Evolutionary conservation across 495 filamentous ascomycete species (phyloP), one percentile per base, ranked within the genome.

Genomic region (Xylaria longipes): DNA sequence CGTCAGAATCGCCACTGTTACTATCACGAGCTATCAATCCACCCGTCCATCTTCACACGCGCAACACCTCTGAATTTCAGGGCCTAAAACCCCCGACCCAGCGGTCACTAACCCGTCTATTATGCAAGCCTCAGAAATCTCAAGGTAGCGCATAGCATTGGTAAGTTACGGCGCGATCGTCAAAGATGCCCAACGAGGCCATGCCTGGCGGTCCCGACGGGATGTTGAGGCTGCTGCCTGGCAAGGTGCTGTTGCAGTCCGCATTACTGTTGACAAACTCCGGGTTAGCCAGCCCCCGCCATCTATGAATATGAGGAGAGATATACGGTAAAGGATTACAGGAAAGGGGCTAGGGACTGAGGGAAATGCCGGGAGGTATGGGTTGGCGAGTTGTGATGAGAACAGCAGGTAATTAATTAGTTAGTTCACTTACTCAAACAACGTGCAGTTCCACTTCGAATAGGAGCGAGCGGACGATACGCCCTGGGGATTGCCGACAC

Each of bases 361-460:
- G 35, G 39, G 11, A 12, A 6, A 41, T 41, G 39, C 9, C 1
- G 39, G 1, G 9, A 41, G 39, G 5, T 6, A 6, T 6, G 39
- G 11, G 35, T 41, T 8, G 39, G 39, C 11, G n/a, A 50, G 46
- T 48, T n/a, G 45, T 12, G n/a, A n/a, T n/a, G n/a, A n/a, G n/a
- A n/a, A n/a, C n/a, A n/a, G n/a, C n/a, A n/a, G n/a, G n/a, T n/a
- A n/a, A n/a, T n/a, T n/a, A n/a, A n/a, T n/a, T 43, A 14, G 1
- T 12, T 37, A 37, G 35, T 37, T 37, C 11, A 75, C 73, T 64
- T 48, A 75, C 70, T 72, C 73, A 15, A 66, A 75, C 62, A 75
- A 62, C 2, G 68, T 72, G 43, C 73, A 75, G 50, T 71, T 75
- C 73, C 73, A 75, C 62, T 66, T 66, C 39, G 70, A 70, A 31